These are phyloP conservation scores for Sugiyamaella boreocaroliniensis DNA, from an alignment of 805 yeast species.

Conservation along the genomic window DNA sequence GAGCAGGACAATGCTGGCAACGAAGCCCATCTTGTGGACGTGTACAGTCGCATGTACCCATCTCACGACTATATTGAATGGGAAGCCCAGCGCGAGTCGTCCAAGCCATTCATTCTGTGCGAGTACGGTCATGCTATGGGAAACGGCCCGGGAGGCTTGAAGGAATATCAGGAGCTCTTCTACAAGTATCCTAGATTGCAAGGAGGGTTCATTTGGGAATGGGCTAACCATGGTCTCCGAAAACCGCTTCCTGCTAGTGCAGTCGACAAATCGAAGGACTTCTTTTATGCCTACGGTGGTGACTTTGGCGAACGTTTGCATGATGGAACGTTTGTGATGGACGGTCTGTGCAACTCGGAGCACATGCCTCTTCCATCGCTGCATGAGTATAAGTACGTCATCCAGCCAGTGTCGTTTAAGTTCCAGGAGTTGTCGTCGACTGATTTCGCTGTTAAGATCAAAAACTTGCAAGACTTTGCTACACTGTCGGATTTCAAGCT, in stretches of 20 bases:
- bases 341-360: conserved; percentile 30
- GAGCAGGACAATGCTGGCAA: conserved; percentile 30
- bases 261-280: conserved; percentile 13
- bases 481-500: conserved; percentile 6
- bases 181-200: conserved; percentile 27
- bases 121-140: conserved; percentile 39
- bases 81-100: conserved; percentile 18
- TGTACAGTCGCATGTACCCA: conserved; percentile 33
- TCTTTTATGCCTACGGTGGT: conserved; percentile 32
- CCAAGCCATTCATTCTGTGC: conserved; percentile 33
- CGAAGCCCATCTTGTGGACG: conserved; percentile 22
- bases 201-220: conserved; percentile 38
- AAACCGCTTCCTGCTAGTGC: conserved; percentile 7
- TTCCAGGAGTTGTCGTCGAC: conserved; percentile 3
- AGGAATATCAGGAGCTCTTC: conserved; percentile 32
- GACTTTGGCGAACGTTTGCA: conserved; percentile 34
- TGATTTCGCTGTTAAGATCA: conserved; percentile 3
- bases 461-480: conserved; percentile 10
- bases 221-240: conserved; percentile 36
- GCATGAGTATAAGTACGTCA: conserved; percentile 30
- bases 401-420: conserved; percentile 26
- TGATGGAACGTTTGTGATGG: conserved; percentile 36
- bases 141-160: conserved; percentile 33
- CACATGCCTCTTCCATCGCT: conserved; percentile 35
- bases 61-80: conserved; percentile 21